Base-by-base conservation (phyloP, 768 basidiomycete genomes). In the Chiua virens region DNA sequence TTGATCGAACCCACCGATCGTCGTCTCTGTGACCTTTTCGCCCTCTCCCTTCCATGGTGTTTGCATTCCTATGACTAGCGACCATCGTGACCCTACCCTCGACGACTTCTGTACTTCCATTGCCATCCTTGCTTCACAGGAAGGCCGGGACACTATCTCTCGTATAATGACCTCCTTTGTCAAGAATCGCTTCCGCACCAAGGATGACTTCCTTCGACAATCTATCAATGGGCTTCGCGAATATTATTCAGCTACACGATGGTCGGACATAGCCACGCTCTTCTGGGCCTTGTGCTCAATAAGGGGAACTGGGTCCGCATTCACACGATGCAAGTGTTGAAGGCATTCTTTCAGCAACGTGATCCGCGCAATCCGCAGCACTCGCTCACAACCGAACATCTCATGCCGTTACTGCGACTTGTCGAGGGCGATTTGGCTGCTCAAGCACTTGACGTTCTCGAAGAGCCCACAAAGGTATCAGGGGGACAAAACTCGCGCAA, bases 191-290 rank as follows among this genome's bases (percentile, higher is more conserved):
- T 97, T 98, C 76, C 79, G 94, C 42, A 92, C 92, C 2, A 86
- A 86, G 61, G 94, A 98, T 46, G 94, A 97, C 70, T 96, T 96
- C 72, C 79, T 96, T 52, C 84, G 92, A 5, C 92, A 97, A 64
- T 92, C 91, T 0, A 85, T 92, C 20, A 77, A 83, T 2, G 86
- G 89, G 58, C 77, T 98, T 34, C 83, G 92, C 20, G 94, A 97
- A 63, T 85, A 91, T 67, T 93, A 92, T 62, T 82, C 83, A 0
- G 74, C 75, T 4, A 79, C 89, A 45, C 74, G 84, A 58, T 90
- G 90, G 82, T 79, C 87, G 3, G 85, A 92, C 25, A 82, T 93
- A 18, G 84, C 92, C 42, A 89, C 90, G 1, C 76, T 93, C 15
- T 97, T n/a, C 77, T 96, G 11, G 88, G 92, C 11, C 77, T 96